Evolutionary conservation across 345 rosid genomes (phyloP).

Genomic region (Linum usitatissimum): DNA sequence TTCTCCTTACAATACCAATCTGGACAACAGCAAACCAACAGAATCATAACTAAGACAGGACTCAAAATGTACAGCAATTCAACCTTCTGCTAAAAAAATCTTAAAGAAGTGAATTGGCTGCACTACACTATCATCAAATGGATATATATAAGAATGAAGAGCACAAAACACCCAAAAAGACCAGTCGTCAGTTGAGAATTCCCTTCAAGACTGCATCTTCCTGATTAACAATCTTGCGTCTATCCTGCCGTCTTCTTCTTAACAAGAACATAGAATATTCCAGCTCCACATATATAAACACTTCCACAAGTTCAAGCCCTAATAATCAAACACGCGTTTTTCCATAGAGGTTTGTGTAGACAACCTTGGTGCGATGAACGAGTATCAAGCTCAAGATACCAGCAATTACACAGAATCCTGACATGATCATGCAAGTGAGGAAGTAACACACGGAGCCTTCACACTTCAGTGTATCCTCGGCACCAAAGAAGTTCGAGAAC

Average conservation of each 20-base stretch:
- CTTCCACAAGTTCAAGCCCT: not conserved
- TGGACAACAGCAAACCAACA: too few relatives aligned
- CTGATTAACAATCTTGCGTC: too few relatives aligned
- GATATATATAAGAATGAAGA: not conserved
- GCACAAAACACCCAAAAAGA: not conserved
- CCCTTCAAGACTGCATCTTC: not conserved
- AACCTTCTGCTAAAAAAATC: too few relatives aligned
- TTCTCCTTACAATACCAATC: too few relatives aligned
- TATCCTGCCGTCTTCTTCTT: not conserved
- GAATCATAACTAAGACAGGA: too few relatives aligned
- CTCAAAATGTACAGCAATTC: too few relatives aligned
- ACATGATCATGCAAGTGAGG: constrained; percentile 88
- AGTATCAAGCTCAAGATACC: constrained; percentile 69
- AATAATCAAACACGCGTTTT: constrained; percentile 12
- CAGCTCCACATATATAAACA: not conserved
- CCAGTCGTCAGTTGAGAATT: not conserved
- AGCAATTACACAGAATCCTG: constrained; percentile 75
- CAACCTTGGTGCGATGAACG: constrained; percentile 74
- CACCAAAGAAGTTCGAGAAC: constrained; percentile 20
- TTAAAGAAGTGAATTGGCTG: too few relatives aligned
- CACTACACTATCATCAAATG: not conserved
- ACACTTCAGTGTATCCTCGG: constrained; percentile 54
- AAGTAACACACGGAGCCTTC: constrained; percentile 81
- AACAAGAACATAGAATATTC: not conserved
- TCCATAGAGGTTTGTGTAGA: constrained; percentile 77